Conservation (phyloP, 768 basidiomycete species). For the Xerocomellus intermedius region DNA sequence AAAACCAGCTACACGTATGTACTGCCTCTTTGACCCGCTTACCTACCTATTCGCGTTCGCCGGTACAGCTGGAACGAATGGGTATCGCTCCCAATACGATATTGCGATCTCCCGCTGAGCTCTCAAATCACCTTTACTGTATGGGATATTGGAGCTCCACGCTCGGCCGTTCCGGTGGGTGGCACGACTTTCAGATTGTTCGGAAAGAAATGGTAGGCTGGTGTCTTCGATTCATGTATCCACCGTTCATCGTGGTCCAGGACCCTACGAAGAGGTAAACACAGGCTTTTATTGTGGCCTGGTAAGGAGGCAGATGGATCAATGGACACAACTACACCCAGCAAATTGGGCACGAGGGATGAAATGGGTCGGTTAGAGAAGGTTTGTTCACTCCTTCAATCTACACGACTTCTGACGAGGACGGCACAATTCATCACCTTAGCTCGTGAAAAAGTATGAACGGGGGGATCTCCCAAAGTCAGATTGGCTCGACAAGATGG, state of each 20-base stretch:
- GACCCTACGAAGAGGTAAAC: slow-evolving; percentile 89
- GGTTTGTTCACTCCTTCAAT: slow-evolving; percentile 39
- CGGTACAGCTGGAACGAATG: slow-evolving; percentile 87
- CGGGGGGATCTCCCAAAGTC: slow-evolving; percentile 90
- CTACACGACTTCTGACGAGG: neutral
- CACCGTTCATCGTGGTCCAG: slow-evolving; percentile 37
- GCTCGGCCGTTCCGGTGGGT: slow-evolving; percentile 79
- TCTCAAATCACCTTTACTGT: slow-evolving; percentile 93
- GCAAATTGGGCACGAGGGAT: slow-evolving; percentile 76
- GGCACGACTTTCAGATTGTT: slow-evolving; percentile 90
- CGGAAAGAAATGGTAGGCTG: slow-evolving; percentile 82
- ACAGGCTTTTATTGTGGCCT: slow-evolving; percentile 81
- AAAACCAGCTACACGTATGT: slow-evolving; percentile 75
- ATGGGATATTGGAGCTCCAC: slow-evolving; percentile 90
- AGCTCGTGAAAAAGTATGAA: slow-evolving; percentile 95
- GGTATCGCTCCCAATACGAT: slow-evolving; percentile 88
- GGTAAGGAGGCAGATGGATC: slow-evolving; percentile 85
- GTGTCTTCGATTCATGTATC: neutral
- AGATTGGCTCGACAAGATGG: slow-evolving; percentile 93
- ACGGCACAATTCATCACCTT: neutral
- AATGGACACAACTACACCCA: slow-evolving; percentile 79
- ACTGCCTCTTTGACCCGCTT: neutral
- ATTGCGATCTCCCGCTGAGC: slow-evolving; percentile 87
- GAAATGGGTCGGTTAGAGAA: slow-evolving; percentile 97
- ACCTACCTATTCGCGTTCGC: neutral